Evolutionary conservation across 2,329 filamentous ascomycete genomes (phyloP), one percentile per base, ranked within the genome.

Genomic region (Nemania sp.): DNA sequence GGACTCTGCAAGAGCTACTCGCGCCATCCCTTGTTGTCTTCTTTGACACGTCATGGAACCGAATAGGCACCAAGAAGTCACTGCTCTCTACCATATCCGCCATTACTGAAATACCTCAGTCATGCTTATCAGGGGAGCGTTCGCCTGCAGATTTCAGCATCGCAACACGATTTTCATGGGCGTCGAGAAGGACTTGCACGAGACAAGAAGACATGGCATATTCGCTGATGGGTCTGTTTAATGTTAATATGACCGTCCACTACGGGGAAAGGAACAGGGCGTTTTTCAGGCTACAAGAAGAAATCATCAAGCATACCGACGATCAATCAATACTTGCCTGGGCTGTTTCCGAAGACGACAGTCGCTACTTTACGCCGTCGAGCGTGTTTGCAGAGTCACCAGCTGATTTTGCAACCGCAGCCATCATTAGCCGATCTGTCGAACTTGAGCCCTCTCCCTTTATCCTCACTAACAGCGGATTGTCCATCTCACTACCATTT

Each of bases 21-120:
- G 59, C 59, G 9, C 53, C 59, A 18, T 15, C 1, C 6, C 9
- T 3, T 1, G 47, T 58, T 5, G 25, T 12, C 10, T 77, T 79
- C 59, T 76, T 69, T 62, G 64, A 72, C 39, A 11, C 15, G 0
- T 46, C 51, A 2, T 78, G 74, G 75, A 20, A 34, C 0, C 54
- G 43, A 1, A 56, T 74, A 1, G 74, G 73, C 1, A 67, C 64
- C 1, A 73, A 70, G 49, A 20, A 42, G 2, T 50, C 58, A 1
- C 42, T 73, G 5, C 42, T 48, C 2, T n/a, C 45, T 1, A 10
- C 47, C 6, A 60, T 73, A 15, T 49, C 56, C 1, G 6, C 42
- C 1, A 57, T 68, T 34, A 69, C 72, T 3, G 54, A 63, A 6
- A 71, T 76, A 25, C 54, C 64, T 2, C 20, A 32, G 0, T 39